A percentile compares a stretch with the other conserved stretches of the same genome.
Conservation (phyloP, 257 asterid genomes). For the Plectranthus barbatus region DNA sequence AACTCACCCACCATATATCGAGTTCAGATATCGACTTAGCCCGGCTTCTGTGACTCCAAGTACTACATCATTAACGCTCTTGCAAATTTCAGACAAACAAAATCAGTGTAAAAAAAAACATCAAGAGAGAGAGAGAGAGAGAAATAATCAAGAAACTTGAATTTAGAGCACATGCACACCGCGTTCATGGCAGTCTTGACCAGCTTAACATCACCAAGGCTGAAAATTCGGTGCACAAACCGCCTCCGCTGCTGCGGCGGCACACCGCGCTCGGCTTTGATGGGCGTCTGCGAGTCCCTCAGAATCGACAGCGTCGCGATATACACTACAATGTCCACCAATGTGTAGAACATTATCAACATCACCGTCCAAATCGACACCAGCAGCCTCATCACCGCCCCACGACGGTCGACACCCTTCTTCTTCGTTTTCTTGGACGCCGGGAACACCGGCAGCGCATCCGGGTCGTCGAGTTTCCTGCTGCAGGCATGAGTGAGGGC, state of each 20-base stretch:
- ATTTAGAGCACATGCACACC: constrained; percentile 11
- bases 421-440: not conserved
- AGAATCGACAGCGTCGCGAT: constrained; percentile 18
- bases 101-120: not conserved
- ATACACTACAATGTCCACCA: constrained; percentile 13
- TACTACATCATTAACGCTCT: constrained; percentile 5
- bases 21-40: not conserved
- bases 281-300: constrained; percentile 27
- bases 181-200: constrained; percentile 34
- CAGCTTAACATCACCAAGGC: constrained; percentile 38
- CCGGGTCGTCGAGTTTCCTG: constrained; percentile 19
- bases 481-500: constrained; percentile 31
- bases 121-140: not conserved
- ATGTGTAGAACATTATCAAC: constrained; percentile 3
- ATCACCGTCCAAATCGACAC: constrained; percentile 12
- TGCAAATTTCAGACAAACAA: not conserved
- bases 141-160: too few relatives aligned
- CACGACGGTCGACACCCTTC: not conserved
- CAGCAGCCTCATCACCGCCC: not conserved
- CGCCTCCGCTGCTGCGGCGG: constrained; percentile 13
- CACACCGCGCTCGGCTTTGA: constrained; percentile 14
- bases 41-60: constrained; percentile 5
- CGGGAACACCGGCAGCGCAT: constrained; percentile 25
- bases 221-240: constrained; percentile 22
- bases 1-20: not conserved